These are phyloP conservation scores for Monascus ruber DNA, from an alignment of 2,329 filamentous ascomycete species.

Conservation along the genomic window DNA sequence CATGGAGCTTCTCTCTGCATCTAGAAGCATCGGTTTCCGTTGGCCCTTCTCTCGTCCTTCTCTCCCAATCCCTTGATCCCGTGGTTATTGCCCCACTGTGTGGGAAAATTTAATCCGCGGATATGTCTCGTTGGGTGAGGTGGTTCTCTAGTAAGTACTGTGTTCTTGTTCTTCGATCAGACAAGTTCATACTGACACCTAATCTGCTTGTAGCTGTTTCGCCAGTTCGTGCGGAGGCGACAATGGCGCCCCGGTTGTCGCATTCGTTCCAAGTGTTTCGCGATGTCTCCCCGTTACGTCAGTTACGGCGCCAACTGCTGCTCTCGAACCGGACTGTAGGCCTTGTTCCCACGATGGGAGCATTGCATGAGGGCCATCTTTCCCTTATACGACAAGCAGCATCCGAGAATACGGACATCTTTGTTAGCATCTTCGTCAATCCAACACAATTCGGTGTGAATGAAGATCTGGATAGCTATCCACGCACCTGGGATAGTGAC, in stretches of 20 bases:
- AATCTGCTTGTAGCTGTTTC: conserved; percentile 11
- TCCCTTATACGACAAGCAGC: conserved; percentile 77
- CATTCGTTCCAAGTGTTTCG: conserved; percentile 51
- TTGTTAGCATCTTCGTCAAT: conserved; percentile 91
- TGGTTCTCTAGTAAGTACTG: conserved; percentile 7
- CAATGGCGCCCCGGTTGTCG: conserved; percentile 9
- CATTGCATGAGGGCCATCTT: conserved; percentile 83
- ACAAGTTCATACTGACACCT: background rate
- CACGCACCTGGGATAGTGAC: conserved; percentile 77
- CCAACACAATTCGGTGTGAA: conserved; percentile 86
- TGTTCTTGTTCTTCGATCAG: background rate
- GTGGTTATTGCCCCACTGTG: too few species aligned
- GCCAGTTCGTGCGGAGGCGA: conserved; percentile 12
- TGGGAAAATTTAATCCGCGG: conserved; percentile 2
- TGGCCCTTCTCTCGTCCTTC: background rate
- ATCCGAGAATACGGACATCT: conserved; percentile 69
- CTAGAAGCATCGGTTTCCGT: background rate
- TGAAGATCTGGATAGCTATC: conserved; percentile 83
- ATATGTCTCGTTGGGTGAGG: conserved; percentile 20
- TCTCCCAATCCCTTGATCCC: background rate
- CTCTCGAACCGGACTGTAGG: conserved; percentile 62
- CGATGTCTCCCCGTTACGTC: conserved; percentile 58
- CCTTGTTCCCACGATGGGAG: conserved; percentile 95
- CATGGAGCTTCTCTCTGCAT: background rate
- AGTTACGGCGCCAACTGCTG: conserved; percentile 56